Conservation (phyloP, 352 stramenopile species). For the Phytopythium delawarense region DNA sequence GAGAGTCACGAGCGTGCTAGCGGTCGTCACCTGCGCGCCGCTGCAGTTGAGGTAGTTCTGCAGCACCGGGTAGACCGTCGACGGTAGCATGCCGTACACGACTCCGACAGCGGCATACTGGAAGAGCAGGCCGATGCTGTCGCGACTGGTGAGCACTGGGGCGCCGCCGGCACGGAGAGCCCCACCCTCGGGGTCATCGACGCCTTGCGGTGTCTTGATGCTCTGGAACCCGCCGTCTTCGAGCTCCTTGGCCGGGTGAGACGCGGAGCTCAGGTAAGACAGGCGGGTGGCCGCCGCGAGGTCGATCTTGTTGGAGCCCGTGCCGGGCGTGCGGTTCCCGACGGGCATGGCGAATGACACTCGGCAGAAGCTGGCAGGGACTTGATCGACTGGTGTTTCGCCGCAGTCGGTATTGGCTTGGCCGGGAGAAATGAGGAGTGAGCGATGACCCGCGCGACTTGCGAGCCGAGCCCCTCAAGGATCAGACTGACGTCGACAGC, state of each 20-base stretch:
- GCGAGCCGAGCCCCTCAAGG: no score
- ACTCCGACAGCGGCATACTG: slow-evolving; percentile 56
- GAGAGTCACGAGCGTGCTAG: slow-evolving; percentile 26
- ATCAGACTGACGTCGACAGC: no score
- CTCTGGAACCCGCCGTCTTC: slow-evolving; percentile 24
- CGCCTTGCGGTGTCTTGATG: slow-evolving; percentile 19
- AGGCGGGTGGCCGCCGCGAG: slow-evolving; percentile 15
- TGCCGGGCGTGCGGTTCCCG: not conserved
- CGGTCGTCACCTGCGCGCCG: slow-evolving; percentile 22
- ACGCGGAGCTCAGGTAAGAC: slow-evolving; percentile 27
- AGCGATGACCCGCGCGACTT: not conserved
- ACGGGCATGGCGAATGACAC: not conserved
- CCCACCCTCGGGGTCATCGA: slow-evolving; percentile 24
- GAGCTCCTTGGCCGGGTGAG: slow-evolving; percentile 16
- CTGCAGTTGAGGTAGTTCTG: slow-evolving; percentile 43
- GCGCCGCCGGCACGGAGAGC: slow-evolving; percentile 36
- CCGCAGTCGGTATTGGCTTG: not conserved
- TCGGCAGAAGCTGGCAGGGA: not conserved
- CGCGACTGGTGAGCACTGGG: slow-evolving; percentile 23
- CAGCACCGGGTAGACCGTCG: slow-evolving; percentile 51
- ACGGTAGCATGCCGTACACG: slow-evolving; percentile 36
- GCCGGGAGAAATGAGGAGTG: not conserved
- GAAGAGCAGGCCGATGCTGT: slow-evolving; percentile 35
- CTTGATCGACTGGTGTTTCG: no score
- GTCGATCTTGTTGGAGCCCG: slow-evolving; percentile 7